Evolutionary conservation across 2,329 filamentous ascomycete genomes (phyloP).

Genomic region (Epichloe hybrida): DNA sequence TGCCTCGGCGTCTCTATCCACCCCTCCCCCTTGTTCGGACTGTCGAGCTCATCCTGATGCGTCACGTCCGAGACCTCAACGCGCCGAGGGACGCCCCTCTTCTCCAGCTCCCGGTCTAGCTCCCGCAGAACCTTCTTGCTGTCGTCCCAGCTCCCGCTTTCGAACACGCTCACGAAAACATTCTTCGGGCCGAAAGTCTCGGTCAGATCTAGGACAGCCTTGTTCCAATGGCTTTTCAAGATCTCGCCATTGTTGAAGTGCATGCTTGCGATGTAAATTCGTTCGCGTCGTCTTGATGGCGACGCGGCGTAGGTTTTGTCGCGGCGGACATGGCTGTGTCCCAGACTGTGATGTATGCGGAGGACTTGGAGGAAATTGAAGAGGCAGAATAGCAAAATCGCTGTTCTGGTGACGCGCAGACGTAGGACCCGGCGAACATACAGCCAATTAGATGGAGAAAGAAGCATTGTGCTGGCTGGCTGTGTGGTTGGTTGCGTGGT

Average conservation of each 20-base stretch:
- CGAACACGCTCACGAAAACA: conserved; percentile 53
- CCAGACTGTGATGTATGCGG: conserved; percentile 22
- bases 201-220: conserved; percentile 43
- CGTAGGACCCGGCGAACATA: conserved; percentile 25
- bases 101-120: conserved; percentile 40
- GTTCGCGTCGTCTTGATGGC: conserved; percentile 17
- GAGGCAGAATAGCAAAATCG: conserved; percentile 21
- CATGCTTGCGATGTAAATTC: conserved; percentile 54
- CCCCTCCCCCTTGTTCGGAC: conserved; percentile 31
- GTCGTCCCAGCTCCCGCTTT: conserved; percentile 57
- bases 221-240: conserved; percentile 48
- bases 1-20: conserved; percentile 50
- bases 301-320: conserved; percentile 4
- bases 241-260: conserved; percentile 54
- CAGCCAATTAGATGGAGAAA: conserved; percentile 17
- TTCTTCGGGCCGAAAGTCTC: conserved; percentile 46
- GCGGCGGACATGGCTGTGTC: conserved; percentile 14
- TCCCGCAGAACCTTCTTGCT: conserved; percentile 47
- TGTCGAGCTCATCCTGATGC: conserved; percentile 41
- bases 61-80: conserved; percentile 46
- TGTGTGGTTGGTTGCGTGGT: background rate
- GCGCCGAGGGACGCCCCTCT: conserved; percentile 36
- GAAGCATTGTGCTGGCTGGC: conserved; percentile 12
- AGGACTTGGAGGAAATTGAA: conserved; percentile 27
- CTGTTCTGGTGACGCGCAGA: conserved; percentile 20